Evolutionary conservation across 495 filamentous ascomycete genomes (phyloP).

Genomic region (Hyaloscypha hepaticicola): DNA sequence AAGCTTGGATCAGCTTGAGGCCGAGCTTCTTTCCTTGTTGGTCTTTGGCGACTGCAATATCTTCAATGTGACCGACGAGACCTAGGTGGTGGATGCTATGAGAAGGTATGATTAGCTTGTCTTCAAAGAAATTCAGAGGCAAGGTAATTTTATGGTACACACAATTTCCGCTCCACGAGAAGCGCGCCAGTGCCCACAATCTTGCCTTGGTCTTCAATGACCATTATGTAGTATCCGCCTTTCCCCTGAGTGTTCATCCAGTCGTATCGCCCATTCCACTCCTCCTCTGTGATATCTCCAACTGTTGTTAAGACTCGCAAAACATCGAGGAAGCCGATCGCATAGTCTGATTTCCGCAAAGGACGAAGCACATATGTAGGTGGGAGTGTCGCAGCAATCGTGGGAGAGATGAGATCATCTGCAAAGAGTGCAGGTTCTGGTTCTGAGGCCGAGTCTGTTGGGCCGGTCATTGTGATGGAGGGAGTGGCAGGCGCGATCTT

Average conservation of each 20-base stretch:
- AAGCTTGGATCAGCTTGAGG: constrained; percentile 86
- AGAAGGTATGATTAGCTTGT: constrained; percentile 7
- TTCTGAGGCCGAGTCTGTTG: neutral
- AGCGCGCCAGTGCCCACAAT: constrained; percentile 87
- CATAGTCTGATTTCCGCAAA: constrained; percentile 73
- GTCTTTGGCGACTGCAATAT: constrained; percentile 90
- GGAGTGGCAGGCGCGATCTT: neutral
- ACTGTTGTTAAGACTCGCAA: constrained; percentile 90
- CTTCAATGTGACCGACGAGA: constrained; percentile 93
- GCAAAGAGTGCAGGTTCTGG: constrained; percentile 67
- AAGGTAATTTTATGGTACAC: constrained; percentile 31
- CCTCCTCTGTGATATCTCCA: constrained; percentile 74
- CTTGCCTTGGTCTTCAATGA: constrained; percentile 68
- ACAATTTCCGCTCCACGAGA: constrained; percentile 86
- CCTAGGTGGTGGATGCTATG: constrained; percentile 69
- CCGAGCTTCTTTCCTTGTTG: constrained; percentile 98
- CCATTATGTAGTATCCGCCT: constrained; percentile 81
- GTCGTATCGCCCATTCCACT: constrained; percentile 77
- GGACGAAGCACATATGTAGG: constrained; percentile 81
- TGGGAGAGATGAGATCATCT: constrained; percentile 71
- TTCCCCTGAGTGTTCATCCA: constrained; percentile 73
- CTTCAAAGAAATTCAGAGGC: no score
- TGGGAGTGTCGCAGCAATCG: constrained; percentile 69
- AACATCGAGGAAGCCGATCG: constrained; percentile 80
- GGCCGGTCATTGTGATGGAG: constrained; percentile 36